Conservation (phyloP, 441 rosid species). For the Isatis lusitanica region DNA sequence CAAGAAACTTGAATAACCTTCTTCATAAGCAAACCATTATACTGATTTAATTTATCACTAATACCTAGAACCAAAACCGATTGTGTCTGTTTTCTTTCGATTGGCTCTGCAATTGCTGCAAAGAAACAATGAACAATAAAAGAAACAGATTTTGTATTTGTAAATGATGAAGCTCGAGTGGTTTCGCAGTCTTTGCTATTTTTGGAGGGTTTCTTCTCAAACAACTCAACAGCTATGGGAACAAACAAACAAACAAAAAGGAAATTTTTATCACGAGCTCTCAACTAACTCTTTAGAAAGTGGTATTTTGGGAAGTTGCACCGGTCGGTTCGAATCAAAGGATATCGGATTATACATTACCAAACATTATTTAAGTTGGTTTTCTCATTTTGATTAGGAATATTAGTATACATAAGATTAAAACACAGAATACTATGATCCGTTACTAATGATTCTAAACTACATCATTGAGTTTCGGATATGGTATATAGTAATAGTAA, state of each 20-base stretch:
- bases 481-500: neutral
- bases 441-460: too few relatives aligned
- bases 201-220: constrained; percentile 11
- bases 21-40: neutral
- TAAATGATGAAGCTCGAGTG: constrained; percentile 1
- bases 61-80: neutral
- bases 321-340: neutral
- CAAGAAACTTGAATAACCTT: constrained; percentile 24
- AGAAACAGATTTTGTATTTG: constrained; percentile 10
- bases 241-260: constrained; percentile 11
- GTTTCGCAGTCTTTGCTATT: constrained; percentile 26
- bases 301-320: constrained; percentile 8
- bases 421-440: too few relatives aligned
- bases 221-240: constrained; percentile 28
- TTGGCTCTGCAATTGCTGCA: constrained; percentile 13
- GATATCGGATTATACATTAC: neutral
- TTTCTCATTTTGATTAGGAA: neutral
- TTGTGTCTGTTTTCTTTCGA: constrained; percentile 10
- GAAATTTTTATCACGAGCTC: neutral
- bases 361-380: neutral
- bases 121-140: constrained; percentile 8
- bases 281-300: constrained; percentile 19
- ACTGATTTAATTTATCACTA: neutral
- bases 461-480: neutral
- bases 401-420: too few relatives aligned